Percentiles rank a stretch among this genome's conserved stretches.
These are phyloP conservation scores for Thraustochytrium striatum DNA, from an alignment of 352 stramenopile species.

Conservation along the genomic window DNA sequence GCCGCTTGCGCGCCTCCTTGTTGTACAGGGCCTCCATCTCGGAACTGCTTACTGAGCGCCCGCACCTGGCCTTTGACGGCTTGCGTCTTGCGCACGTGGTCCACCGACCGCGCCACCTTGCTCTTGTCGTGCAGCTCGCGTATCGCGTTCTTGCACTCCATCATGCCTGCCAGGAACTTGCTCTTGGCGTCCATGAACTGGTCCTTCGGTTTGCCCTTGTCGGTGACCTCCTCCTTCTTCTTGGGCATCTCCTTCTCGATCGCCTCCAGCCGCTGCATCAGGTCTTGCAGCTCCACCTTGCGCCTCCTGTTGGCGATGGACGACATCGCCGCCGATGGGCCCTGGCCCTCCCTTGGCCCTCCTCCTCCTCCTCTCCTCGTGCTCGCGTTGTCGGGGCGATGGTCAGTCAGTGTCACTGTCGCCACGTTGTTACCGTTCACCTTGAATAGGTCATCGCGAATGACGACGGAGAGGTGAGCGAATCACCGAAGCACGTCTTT, in stretches of 20 bases:
- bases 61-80: too few relatives aligned
- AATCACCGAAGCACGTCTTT: too few relatives aligned
- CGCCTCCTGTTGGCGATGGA: conserved; percentile 42
- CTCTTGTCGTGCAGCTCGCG: conserved; percentile 39
- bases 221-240: conserved; percentile 5
- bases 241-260: conserved; percentile 45
- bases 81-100: conserved; percentile 26
- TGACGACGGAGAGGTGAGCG: too few relatives aligned
- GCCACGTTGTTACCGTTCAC: too few relatives aligned
- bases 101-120: conserved; percentile 2
- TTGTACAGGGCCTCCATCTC: conserved; percentile 38
- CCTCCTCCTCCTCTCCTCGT: too few relatives aligned
- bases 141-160: background rate
- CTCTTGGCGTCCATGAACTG: conserved; percentile 30
- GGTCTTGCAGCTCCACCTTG: conserved; percentile 30
- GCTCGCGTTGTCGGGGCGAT: too few relatives aligned
- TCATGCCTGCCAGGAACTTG: conserved; percentile 34
- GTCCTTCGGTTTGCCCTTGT: conserved; percentile 28
- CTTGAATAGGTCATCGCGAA: too few relatives aligned
- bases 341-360: too few relatives aligned
- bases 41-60: background rate
- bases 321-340: too few relatives aligned
- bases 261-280: conserved; percentile 19
- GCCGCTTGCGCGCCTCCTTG: conserved; percentile 34
- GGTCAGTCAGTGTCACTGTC: too few relatives aligned